phyloP scores from a whole-genome alignment of 2,329 filamentous ascomycete genomes.

The Monosporascus sp. region DNA sequence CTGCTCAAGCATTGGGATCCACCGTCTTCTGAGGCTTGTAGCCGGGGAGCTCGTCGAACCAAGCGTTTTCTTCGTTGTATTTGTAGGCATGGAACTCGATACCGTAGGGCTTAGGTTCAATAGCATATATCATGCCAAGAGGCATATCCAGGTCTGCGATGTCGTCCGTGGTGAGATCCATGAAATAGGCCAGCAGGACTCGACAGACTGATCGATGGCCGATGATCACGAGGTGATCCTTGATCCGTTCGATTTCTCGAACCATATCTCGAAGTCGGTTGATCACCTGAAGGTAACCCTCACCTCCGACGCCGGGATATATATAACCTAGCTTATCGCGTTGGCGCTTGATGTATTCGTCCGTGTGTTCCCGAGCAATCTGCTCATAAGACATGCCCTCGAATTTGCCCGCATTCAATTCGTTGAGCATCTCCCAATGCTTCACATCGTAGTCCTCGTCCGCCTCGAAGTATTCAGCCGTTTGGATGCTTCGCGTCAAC shows the following conservation, averaged over 20 bases:
- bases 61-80: constrained; percentile 71
- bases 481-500: constrained; percentile 84
- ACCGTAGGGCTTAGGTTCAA: constrained; percentile 96
- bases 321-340: constrained; percentile 91
- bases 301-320: constrained; percentile 91
- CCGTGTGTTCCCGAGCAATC: constrained; percentile 70
- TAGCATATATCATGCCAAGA: constrained; percentile 85
- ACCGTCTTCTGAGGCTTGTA: constrained; percentile 66
- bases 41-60: constrained; percentile 81
- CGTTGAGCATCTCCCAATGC: constrained; percentile 96
- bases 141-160: constrained; percentile 94
- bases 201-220: constrained; percentile 89
- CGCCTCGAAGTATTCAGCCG: constrained; percentile 78
- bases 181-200: constrained; percentile 93
- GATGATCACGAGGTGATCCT: constrained; percentile 87
- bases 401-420: constrained; percentile 87
- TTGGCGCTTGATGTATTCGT: constrained; percentile 76
- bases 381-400: constrained; percentile 94
- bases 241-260: constrained; percentile 93
- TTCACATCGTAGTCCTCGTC: constrained; percentile 97
- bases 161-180: constrained; percentile 82
- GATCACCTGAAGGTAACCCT: constrained; percentile 95
- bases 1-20: constrained; percentile 30
- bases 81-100: constrained; percentile 95
- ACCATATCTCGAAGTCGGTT: constrained; percentile 93